phyloP scores from a whole-genome alignment of 106 monocot genomes.

The Allium fistulosum region DNA sequence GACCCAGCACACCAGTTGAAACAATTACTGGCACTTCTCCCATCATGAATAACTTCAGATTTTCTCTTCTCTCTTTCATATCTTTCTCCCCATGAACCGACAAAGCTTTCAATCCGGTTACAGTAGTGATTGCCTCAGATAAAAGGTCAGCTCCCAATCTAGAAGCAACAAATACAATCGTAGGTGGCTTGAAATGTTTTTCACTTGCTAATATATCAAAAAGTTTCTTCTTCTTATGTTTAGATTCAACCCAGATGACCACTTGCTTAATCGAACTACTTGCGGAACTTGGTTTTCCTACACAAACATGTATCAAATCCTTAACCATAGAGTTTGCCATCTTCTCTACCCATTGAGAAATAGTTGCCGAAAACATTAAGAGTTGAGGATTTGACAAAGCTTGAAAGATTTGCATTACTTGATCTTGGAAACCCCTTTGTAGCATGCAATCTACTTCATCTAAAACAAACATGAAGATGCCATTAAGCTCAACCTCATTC shows the following conservation, averaged over 20 bases:
- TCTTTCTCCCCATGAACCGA: conserved; percentile 83
- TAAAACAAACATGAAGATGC: conserved; percentile 51
- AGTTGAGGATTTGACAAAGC: conserved; percentile 71
- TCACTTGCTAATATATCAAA: conserved; percentile 75
- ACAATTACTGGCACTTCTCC: conserved; percentile 74
- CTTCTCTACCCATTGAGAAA: conserved; percentile 55
- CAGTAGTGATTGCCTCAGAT: conserved; percentile 51
- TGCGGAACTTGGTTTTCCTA: conserved; percentile 38
- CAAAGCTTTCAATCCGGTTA: conserved; percentile 59
- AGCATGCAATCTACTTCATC: conserved; percentile 93
- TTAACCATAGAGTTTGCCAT: conserved; percentile 42
- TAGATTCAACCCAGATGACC: conserved; percentile 83
- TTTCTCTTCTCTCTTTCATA: conserved; percentile 89
- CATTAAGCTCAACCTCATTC: conserved; percentile 48
- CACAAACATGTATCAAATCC: conserved; percentile 37
- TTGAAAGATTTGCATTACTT: conserved; percentile 75
- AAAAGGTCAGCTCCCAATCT: conserved; percentile 81
- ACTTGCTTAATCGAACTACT: conserved; percentile 59
- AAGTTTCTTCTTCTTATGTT: conserved; percentile 77
- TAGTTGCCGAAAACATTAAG: conserved; percentile 82
- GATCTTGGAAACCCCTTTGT: conserved; percentile 68
- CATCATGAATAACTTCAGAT: conserved; percentile 49
- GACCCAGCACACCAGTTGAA: conserved; percentile 69
- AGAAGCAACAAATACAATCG: conserved; percentile 74
- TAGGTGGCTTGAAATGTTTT: conserved; percentile 70